These are phyloP conservation scores for Solanum chilense DNA, from an alignment of 257 asterid genomes.

Conservation along the genomic window DNA sequence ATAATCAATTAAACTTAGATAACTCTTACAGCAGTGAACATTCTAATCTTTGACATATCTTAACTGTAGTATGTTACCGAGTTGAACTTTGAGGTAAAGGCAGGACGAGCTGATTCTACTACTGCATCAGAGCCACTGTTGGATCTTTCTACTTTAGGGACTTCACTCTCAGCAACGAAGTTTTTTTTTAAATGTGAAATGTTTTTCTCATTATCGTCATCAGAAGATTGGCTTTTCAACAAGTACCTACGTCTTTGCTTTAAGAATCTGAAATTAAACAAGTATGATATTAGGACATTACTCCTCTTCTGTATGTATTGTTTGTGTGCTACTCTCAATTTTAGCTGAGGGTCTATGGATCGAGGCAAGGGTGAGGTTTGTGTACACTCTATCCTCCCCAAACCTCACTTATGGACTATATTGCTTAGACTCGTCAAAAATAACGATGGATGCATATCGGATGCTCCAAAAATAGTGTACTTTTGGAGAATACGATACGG, in stretches of 20 bases:
- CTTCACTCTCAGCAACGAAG: not conserved
- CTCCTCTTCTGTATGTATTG: not conserved
- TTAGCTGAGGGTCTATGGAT: not conserved
- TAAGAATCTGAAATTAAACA: conserved; percentile 32
- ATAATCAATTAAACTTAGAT: not conserved
- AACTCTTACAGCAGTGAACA: not conserved
- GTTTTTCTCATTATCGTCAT: not conserved
- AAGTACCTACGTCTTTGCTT: conserved; percentile 21
- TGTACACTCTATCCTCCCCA: not conserved
- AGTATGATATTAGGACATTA: not conserved
- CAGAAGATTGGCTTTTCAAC: conserved; percentile 1
- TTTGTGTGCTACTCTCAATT: not conserved
- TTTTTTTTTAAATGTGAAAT: not conserved
- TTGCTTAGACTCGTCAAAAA: not conserved
- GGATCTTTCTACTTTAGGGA: not conserved
- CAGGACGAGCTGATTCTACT: not conserved
- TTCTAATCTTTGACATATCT: not conserved
- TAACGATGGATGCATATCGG: accelerated
- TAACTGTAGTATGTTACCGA: not conserved
- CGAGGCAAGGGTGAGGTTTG: not conserved
- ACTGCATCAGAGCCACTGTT: not conserved
- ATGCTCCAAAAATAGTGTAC: not conserved
- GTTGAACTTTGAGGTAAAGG: not conserved
- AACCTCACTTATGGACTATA: not conserved
- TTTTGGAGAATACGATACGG: not conserved